Percentiles rank a stretch among this genome's conserved stretches.
Conservation (phyloP, 1,284 basidiomycete species). For the Boletus holoroseus region DNA sequence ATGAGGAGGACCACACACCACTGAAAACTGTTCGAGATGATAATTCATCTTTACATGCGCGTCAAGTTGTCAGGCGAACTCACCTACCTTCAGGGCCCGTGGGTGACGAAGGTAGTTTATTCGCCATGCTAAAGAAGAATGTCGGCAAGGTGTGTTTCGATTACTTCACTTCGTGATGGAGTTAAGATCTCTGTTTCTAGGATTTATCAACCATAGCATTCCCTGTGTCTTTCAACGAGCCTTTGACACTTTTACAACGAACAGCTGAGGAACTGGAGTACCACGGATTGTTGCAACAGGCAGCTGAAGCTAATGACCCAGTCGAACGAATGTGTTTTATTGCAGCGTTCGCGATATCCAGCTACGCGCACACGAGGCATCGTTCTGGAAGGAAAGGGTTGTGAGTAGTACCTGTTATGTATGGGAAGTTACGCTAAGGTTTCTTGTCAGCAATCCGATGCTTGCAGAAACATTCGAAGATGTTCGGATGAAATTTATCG, state of each 20-base stretch:
- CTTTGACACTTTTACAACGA: constrained; percentile 75
- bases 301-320: constrained; percentile 56
- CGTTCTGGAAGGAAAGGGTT: constrained; percentile 83
- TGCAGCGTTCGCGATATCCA: constrained; percentile 79
- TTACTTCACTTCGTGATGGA: not conserved
- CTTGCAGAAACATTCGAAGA: constrained; percentile 88
- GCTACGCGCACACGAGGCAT: constrained; percentile 76
- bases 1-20: constrained; percentile 32
- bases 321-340: constrained; percentile 72
- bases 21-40: constrained; percentile 10
- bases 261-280: constrained; percentile 84
- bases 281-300: constrained; percentile 61
- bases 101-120: constrained; percentile 83
- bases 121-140: constrained; percentile 86
- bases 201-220: constrained; percentile 82
- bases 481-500: constrained; percentile 70
- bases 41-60: constrained; percentile 20
- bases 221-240: constrained; percentile 87
- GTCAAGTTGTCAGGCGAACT: constrained; percentile 49
- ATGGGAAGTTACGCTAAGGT: constrained; percentile 2
- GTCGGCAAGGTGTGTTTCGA: constrained; percentile 68
- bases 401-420: constrained; percentile 42
- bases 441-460: constrained; percentile 68
- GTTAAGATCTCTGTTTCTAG: constrained; percentile 35
- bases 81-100: constrained; percentile 61